Conservation (phyloP, 2,329 filamentous ascomycete species). For the Aspergillus aculeatinus region DNA sequence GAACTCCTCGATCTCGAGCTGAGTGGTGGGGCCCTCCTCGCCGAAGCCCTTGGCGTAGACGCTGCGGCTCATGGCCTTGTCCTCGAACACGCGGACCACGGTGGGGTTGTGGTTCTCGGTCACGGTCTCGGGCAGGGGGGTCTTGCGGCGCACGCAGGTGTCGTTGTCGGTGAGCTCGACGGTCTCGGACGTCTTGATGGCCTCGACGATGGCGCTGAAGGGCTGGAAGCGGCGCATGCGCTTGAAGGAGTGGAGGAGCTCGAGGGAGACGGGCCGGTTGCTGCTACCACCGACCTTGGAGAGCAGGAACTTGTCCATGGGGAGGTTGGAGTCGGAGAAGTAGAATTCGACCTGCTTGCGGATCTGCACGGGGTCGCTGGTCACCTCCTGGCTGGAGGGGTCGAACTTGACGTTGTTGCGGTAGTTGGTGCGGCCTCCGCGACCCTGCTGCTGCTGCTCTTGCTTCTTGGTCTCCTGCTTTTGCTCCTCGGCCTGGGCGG, state of each 20-base stretch:
- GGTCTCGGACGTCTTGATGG: constrained; percentile 72
- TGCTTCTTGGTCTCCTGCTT: constrained; percentile 18
- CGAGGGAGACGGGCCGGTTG: constrained; percentile 70
- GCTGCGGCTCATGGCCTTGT: constrained; percentile 68
- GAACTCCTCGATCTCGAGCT: constrained; percentile 92
- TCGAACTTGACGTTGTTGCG: constrained; percentile 69
- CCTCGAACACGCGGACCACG: constrained; percentile 57
- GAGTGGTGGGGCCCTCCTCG: constrained; percentile 75
- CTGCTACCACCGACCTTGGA: constrained; percentile 73
- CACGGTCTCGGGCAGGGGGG: constrained; percentile 58
- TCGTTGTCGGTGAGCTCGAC: constrained; percentile 74
- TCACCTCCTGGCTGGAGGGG: constrained; percentile 64
- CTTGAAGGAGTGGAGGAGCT: constrained; percentile 80
- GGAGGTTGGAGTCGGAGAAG: constrained; percentile 88
- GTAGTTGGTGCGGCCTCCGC: constrained; percentile 29
- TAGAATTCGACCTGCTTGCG: constrained; percentile 95
- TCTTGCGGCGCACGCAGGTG: constrained; percentile 73
- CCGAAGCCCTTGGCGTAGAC: constrained; percentile 96
- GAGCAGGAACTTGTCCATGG: constrained; percentile 84
- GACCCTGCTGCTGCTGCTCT: constrained; percentile 25
- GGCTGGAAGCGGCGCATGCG: constrained; percentile 95
- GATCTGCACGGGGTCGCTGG: constrained; percentile 76
- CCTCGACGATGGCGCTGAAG: constrained; percentile 76
- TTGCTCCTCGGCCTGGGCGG: constrained; percentile 37
- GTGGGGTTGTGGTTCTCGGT: constrained; percentile 56